Conservation (phyloP, 2,329 filamentous ascomycete genomes). For the Ascochyta lentis region DNA sequence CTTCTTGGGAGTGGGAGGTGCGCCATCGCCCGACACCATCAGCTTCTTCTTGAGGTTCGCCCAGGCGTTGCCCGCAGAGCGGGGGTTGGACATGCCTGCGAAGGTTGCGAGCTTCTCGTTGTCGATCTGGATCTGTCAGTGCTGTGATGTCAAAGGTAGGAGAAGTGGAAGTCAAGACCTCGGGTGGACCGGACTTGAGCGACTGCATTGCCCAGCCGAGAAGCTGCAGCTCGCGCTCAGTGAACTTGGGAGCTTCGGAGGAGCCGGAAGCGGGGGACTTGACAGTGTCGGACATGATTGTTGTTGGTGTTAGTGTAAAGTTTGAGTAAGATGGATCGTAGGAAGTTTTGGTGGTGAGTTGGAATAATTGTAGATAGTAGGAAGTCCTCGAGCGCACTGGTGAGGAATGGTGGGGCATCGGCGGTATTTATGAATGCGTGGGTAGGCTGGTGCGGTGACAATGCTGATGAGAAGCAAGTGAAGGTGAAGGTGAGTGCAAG, state of each 20-base stretch:
- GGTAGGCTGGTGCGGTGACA: neutral
- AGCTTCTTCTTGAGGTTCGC: conserved; percentile 45
- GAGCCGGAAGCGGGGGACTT: conserved; percentile 14
- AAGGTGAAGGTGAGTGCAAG: conserved; percentile 25
- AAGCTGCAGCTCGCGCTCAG: conserved; percentile 45
- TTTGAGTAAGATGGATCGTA: neutral
- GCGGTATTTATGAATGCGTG: conserved; percentile 10
- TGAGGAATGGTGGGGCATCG: neutral
- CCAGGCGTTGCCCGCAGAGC: conserved; percentile 49
- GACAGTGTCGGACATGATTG: conserved; percentile 37
- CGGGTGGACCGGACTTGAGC: conserved; percentile 46
- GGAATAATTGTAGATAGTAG: neutral
- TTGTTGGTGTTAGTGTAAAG: conserved; percentile 1
- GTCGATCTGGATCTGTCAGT: conserved; percentile 40
- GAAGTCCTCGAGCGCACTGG: neutral
- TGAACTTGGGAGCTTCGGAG: conserved; percentile 31
- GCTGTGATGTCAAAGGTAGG: neutral
- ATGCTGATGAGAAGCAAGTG: conserved; percentile 9
- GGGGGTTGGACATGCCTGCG: conserved; percentile 46
- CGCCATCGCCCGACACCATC: conserved; percentile 16
- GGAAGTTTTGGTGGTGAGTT: neutral
- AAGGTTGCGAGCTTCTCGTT: conserved; percentile 46
- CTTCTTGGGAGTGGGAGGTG: conserved; percentile 27
- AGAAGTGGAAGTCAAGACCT: conserved; percentile 23
- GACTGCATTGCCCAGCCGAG: conserved; percentile 47